A percentile compares a stretch with the other conserved stretches of the same genome.
Conservation (phyloP, 495 filamentous ascomycete genomes). For the Bryoglossum gracile region DNA sequence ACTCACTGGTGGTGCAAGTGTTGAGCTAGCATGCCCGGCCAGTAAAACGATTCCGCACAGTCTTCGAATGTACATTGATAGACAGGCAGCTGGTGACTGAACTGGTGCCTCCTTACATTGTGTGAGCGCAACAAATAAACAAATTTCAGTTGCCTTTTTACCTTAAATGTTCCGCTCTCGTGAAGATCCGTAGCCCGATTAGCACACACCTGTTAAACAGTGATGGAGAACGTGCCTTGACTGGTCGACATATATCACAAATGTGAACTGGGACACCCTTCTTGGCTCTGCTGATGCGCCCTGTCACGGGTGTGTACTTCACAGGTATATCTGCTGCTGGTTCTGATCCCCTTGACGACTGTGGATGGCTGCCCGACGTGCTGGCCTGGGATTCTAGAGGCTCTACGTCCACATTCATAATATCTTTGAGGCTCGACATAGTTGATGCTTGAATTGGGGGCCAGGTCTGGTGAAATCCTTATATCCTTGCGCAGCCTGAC, state of each 20-base stretch:
- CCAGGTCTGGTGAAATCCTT: conserved; percentile 13
- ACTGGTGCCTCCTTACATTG: conserved; percentile 70
- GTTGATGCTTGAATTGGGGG: conserved; percentile 21
- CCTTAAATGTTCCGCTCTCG: conserved; percentile 80
- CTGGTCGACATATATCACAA: conserved; percentile 43
- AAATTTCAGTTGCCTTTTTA: conserved; percentile 25
- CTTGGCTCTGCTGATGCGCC: conserved; percentile 73
- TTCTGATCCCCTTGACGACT: conserved; percentile 19
- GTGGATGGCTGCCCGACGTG: conserved; percentile 11
- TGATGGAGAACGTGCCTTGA: conserved; percentile 1
- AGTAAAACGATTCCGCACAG: conserved; percentile 59
- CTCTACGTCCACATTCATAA: conserved; percentile 28
- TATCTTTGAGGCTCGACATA: conserved; percentile 27
- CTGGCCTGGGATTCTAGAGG: conserved; percentile 23
- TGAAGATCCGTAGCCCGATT: conserved; percentile 50
- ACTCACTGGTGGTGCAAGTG: conserved; percentile 80
- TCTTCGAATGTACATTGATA: conserved; percentile 56
- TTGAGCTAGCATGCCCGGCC: conserved; percentile 67
- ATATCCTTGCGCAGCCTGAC: conserved; percentile 22
- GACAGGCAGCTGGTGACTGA: conserved; percentile 70
- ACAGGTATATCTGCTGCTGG: conserved; percentile 31
- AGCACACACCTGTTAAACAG: conserved; percentile 25
- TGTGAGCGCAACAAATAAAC: too few species aligned
- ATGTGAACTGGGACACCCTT: conserved; percentile 77
- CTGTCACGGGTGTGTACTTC: conserved; percentile 62